A percentile compares a stretch with the other conserved stretches of the same genome.
Evolutionary conservation across 1,284 basidiomycete genomes (phyloP).

Genomic region (Rugosomyces carneus): DNA sequence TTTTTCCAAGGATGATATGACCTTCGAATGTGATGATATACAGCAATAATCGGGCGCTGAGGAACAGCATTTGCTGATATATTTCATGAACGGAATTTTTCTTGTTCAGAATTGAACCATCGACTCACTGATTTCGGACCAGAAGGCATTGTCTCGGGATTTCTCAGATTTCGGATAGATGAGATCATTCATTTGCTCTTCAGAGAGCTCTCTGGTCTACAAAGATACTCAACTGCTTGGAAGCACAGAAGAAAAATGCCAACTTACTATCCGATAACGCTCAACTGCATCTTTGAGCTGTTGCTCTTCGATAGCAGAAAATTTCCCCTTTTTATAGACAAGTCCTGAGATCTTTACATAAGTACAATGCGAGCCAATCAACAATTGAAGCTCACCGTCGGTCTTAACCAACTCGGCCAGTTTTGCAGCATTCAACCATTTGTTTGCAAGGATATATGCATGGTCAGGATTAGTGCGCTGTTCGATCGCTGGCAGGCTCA

Average conservation of each 20-base stretch:
- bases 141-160: conserved; percentile 58
- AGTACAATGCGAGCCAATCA: conserved; percentile 4
- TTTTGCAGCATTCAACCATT: conserved; percentile 67
- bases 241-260: background rate
- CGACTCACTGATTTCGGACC: conserved; percentile 67
- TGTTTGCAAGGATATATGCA: conserved; percentile 52
- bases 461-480: conserved; percentile 34
- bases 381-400: conserved; percentile 42
- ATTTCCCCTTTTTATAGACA: conserved; percentile 80
- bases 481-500: conserved; percentile 23
- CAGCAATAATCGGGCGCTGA: conserved; percentile 69
- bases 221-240: conserved; percentile 7
- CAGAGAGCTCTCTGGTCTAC: conserved; percentile 34
- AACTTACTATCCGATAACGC: conserved; percentile 50
- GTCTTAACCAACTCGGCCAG: conserved; percentile 59
- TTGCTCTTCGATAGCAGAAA: conserved; percentile 68
- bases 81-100: background rate
- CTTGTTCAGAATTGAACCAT: background rate
- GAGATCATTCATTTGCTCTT: conserved; percentile 51
- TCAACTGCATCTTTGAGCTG: conserved; percentile 60
- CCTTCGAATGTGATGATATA: conserved; percentile 75
- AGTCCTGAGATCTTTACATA: conserved; percentile 43
- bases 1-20: conserved; percentile 58
- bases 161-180: conserved; percentile 63
- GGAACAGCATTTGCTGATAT: conserved; percentile 58